phyloP scores from a whole-genome alignment of 1,284 basidiomycete genomes.

The Sphaerobolus stellatus region DNA sequence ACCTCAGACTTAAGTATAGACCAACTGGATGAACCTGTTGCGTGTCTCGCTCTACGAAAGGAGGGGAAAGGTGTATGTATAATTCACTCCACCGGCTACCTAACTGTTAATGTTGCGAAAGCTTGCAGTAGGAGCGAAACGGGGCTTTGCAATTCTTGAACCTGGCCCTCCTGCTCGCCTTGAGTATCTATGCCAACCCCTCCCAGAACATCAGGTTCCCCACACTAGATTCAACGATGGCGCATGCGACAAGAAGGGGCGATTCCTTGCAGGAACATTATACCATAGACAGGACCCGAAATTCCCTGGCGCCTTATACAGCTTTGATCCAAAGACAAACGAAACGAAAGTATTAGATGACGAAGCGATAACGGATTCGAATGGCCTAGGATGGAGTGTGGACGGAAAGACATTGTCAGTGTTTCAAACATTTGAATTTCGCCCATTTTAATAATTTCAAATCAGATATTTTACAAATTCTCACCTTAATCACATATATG shows the following conservation, averaged over 20 bases:
- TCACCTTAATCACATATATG: conserved; percentile 51
- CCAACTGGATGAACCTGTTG: conserved; percentile 50
- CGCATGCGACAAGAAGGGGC: conserved; percentile 60
- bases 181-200: conserved; percentile 49
- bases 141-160: conserved; percentile 54
- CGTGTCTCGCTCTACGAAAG: conserved; percentile 52
- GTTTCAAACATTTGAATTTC: conserved; percentile 1
- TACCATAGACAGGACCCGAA: conserved; percentile 43
- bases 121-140: conserved; percentile 55
- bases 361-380: conserved; percentile 67
- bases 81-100: background rate
- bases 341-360: conserved; percentile 54
- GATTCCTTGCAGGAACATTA: conserved; percentile 65
- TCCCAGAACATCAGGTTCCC: conserved; percentile 40
- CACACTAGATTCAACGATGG: conserved; percentile 69
- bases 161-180: conserved; percentile 36
- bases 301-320: conserved; percentile 58
- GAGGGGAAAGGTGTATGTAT: conserved; percentile 46
- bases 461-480: conserved; percentile 69
- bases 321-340: conserved; percentile 51
- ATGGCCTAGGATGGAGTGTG: conserved; percentile 63
- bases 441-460: conserved; percentile 9
- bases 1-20: conserved; percentile 43
- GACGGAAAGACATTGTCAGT: conserved; percentile 59
- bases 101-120: conserved; percentile 22